phyloP scores from a whole-genome alignment of 768 basidiomycete genomes.

The Lentinula detonsa region DNA sequence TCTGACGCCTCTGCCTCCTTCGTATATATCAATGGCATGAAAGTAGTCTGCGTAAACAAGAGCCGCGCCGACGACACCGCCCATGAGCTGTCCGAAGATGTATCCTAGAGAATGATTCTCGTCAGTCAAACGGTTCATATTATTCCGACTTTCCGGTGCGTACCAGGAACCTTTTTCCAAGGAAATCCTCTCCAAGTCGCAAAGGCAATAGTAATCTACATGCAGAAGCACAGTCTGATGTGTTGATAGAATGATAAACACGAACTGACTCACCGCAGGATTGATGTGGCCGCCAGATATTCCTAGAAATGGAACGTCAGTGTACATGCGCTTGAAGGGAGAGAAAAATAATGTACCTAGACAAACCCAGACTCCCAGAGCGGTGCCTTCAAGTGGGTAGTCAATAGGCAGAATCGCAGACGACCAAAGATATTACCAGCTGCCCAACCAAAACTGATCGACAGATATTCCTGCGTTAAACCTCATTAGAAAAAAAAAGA shows the following conservation, averaged over 20 bases:
- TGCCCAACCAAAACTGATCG: background rate
- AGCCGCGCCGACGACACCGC: conserved; percentile 55
- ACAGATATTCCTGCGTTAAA: background rate
- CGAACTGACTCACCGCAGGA: conserved; percentile 21
- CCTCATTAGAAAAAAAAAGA: background rate
- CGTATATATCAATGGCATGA: conserved; percentile 61
- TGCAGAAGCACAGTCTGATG: background rate
- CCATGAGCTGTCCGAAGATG: conserved; percentile 59
- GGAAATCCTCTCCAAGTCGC: conserved; percentile 71
- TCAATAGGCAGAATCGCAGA: background rate
- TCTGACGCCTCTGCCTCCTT: conserved; percentile 49
- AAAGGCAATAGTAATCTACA: conserved; percentile 61
- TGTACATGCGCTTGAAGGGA: background rate
- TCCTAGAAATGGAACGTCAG: conserved; percentile 14
- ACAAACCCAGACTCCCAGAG: conserved; percentile 42
- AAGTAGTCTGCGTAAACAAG: conserved; percentile 64
- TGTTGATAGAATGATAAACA: background rate
- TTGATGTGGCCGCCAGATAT: conserved; percentile 46
- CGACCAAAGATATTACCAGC: background rate
- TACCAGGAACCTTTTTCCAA: conserved; percentile 71
- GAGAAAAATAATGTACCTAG: conserved; percentile 10
- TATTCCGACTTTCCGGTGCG: background rate
- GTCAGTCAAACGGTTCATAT: background rate
- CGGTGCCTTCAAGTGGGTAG: conserved; percentile 25
- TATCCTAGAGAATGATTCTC: conserved; percentile 26